These are phyloP conservation scores for Aureobasidium zeae DNA, from an alignment of 2,329 filamentous ascomycete genomes.

Conservation along the genomic window DNA sequence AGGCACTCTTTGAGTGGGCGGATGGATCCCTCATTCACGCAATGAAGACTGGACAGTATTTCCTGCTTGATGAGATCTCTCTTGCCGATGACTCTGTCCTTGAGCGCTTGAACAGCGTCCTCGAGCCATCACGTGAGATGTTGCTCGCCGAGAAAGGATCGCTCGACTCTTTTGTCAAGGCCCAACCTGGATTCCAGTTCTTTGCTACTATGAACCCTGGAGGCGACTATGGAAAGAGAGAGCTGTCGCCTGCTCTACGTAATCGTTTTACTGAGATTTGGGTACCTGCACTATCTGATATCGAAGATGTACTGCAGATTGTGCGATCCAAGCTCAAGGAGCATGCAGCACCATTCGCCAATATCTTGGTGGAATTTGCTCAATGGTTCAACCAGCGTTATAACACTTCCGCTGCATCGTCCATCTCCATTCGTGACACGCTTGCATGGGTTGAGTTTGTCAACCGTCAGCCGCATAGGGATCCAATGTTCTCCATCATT, in stretches of 20 bases:
- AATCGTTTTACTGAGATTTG: conserved; percentile 99
- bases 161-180: conserved; percentile 69
- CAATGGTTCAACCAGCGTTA: conserved; percentile 83
- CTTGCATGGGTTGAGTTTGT: conserved; percentile 91
- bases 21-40: conserved; percentile 90
- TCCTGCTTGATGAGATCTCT: conserved; percentile 95
- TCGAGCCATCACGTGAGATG: conserved; percentile 78
- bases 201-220: conserved; percentile 99
- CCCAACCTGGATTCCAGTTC: conserved; percentile 77
- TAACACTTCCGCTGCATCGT: conserved; percentile 63
- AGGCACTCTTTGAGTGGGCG: conserved; percentile 90
- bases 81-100: conserved; percentile 95
- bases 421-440: conserved; percentile 84
- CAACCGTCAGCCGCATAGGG: conserved; percentile 43
- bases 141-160: conserved; percentile 90
- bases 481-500: conserved; percentile 40
- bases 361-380: conserved; percentile 72
- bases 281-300: conserved; percentile 80
- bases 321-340: conserved; percentile 61
- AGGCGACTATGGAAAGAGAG: conserved; percentile 95
- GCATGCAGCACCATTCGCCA: conserved; percentile 49
- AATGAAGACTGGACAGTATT: conserved; percentile 83
- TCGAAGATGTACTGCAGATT: conserved; percentile 80
- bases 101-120: conserved; percentile 89
- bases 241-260: conserved; percentile 85